These are phyloP conservation scores for Rubroshorea leprosula DNA, from an alignment of 345 rosid genomes.

Conservation along the genomic window DNA sequence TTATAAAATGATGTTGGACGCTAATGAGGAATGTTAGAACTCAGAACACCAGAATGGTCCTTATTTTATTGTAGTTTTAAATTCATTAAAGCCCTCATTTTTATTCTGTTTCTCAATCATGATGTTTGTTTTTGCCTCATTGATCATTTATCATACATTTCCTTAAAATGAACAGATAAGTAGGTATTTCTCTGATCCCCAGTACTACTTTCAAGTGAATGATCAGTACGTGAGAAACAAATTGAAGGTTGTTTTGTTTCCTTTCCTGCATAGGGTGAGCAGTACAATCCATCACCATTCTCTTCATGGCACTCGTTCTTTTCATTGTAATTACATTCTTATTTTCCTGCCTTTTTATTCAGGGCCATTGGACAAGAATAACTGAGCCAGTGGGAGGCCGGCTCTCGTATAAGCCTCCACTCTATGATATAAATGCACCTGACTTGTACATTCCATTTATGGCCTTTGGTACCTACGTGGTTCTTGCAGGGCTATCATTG, in stretches of 20 bases:
- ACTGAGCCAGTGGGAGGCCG: conserved; percentile 96
- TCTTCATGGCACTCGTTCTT: not conserved
- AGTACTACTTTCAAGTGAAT: conserved; percentile 96
- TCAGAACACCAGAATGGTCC: too few species aligned
- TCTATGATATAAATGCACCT: conserved; percentile 92
- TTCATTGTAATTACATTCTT: conserved; percentile 7
- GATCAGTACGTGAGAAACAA: conserved; percentile 97
- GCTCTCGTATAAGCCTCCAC: conserved; percentile 90
- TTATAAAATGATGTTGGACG: too few species aligned
- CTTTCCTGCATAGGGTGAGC: conserved; percentile 88
- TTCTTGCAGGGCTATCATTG: conserved; percentile 79
- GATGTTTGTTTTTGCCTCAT: conserved; percentile 3
- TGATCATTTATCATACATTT: not conserved
- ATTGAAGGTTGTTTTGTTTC: conserved; percentile 82
- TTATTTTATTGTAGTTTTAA: not conserved
- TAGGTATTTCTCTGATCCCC: conserved; percentile 89
- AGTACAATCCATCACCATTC: conserved; percentile 2
- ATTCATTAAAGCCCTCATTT: not conserved
- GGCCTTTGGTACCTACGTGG: conserved; percentile 85
- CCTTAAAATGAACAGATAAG: conserved; percentile 55
- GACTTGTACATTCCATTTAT: conserved; percentile 93
- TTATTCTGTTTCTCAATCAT: not conserved
- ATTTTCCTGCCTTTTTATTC: conserved; percentile 14
- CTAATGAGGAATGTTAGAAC: not conserved
- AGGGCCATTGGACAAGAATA: conserved; percentile 97